phyloP scores from a whole-genome alignment of 805 yeast genomes.

The Myxozyma kluyveri region DNA sequence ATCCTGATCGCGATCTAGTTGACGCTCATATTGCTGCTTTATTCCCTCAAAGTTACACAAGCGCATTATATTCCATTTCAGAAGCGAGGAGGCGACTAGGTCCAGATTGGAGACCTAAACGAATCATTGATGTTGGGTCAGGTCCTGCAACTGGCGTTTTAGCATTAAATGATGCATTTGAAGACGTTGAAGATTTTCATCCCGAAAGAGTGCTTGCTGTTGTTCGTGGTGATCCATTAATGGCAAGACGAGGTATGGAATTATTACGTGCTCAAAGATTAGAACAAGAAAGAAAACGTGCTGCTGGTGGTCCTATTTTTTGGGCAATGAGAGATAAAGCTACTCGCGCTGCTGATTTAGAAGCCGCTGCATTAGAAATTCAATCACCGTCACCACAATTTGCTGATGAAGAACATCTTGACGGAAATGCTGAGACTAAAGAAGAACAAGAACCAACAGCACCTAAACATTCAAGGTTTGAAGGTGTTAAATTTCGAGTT shows the following conservation, averaged over 20 bases:
- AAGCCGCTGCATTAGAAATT: background rate
- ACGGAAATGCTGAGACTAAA: background rate
- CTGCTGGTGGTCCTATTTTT: background rate
- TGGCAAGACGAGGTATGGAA: slow-evolving; percentile 78
- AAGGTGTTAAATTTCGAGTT: slow-evolving; percentile 14
- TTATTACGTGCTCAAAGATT: slow-evolving; percentile 62
- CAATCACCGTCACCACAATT: background rate
- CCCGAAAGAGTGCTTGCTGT: slow-evolving; percentile 70
- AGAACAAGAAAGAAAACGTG: background rate
- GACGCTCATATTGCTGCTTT: slow-evolving; percentile 80
- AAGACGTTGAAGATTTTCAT: slow-evolving; percentile 47
- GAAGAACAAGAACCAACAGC: background rate
- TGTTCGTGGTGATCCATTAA: slow-evolving; percentile 64
- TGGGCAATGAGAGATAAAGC: background rate
- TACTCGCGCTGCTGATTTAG: background rate
- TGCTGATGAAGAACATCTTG: slow-evolving; percentile 11
- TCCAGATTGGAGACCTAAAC: slow-evolving; percentile 55
- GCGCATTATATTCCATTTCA: slow-evolving; percentile 58
- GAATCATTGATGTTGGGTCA: slow-evolving; percentile 73
- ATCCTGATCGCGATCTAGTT: slow-evolving; percentile 38
- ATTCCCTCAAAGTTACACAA: slow-evolving; percentile 77
- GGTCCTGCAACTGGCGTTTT: slow-evolving; percentile 94
- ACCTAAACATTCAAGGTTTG: slow-evolving; percentile 9
- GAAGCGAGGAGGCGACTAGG: slow-evolving; percentile 64
- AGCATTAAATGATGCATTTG: slow-evolving; percentile 81